Evolutionary conservation across 192 early-diverging fungal genomes (phyloP), one percentile per base, ranked within the genome.

Genomic region (Umbelopsis vinacea): DNA sequence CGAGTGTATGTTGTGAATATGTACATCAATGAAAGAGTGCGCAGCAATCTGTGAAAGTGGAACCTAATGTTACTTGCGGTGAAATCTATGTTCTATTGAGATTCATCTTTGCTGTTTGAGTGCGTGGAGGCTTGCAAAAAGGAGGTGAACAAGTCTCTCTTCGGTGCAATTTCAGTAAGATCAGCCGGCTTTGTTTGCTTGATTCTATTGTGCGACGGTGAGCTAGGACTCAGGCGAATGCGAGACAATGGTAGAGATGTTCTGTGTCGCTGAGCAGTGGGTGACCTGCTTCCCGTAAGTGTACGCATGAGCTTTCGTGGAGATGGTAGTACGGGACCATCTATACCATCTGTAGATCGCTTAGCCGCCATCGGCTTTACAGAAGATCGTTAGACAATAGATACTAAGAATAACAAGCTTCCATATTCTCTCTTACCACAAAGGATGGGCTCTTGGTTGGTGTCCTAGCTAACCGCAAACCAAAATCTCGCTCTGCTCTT

Each of bases 401-500:
- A 37, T 19, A 43, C 15, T 29, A 63, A 0, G 35, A 0, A 19
- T 12, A 19, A 17, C 0, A n/a, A n/a, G 19, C 9, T 4, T 15
- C 48, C 15, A 15, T 43, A 43, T 50, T 50, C 19, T 12, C 1
- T 29, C 57, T 63, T 63, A 63, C 57, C 15, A 63, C 26, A 19
- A 37, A 9, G 17, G 33, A 63, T 1, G 57, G 57, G 17, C 29
- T 26, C 29, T 63, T 63, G 8, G 57, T 63, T n/a, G 57, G 57
- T 37, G 57, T 63, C 57, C 57, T 63, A 63, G 57, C 57, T 37
- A 63, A 19, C 19, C 57, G 57, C 6, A 63, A 29, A 17, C 70
- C 70, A 55, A 71, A 71, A 15, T 71, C 70, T 54, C 70, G 26
- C 17, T 52, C 70, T 45, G 53, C 40, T 21, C 70, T 53, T 26